Base-by-base conservation (phyloP, 768 basidiomycete species). In the Suillus ampliporus region DNA sequence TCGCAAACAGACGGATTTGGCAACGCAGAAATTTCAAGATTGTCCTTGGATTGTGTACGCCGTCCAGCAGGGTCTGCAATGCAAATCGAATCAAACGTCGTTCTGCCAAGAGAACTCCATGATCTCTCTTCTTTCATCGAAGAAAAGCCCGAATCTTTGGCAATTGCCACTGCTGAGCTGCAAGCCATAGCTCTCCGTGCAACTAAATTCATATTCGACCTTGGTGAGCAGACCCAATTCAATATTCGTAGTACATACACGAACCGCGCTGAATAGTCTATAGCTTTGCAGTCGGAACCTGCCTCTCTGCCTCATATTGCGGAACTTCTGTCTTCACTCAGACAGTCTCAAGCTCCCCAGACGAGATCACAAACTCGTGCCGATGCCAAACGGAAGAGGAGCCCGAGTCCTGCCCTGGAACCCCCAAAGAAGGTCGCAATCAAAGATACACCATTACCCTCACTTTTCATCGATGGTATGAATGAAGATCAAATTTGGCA, bases 401-500 rank as follows among this genome's bases (percentile, higher is more conserved):
- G 85, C 75, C 79, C 77, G 43, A 76, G 73, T 63, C 72, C 72
- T 26, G 65, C 68, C 17, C 67, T 73, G n/a, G 74, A 80, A n/a
- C 69, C 73, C 17, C 74, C 63, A 40, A 69, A 73, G 35, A 75
- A 71, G 48, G 52, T 71, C 5, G 59, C 74, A 13, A 79, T 88
- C 56, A 71, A 79, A 57, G 78, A 78, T 28, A 97, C 97, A 1
- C 95, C 95, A 7, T 75, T 98, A 3, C 79, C 86, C 8, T 85
- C 84, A 40, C 83, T 99, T 21, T 91, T 88, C 63, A 80, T 89
- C 14, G 86, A 94, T 23, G 89, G 84, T 19, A 89, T 97, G 86
- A 90, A 88, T 67, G 83, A 86, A 26, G 92, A 93, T 61, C 95
- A 97, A 74, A 80, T 98, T 31, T 99, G 97, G 97, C 89, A 89